These are phyloP conservation scores for Coprinellus aureogranulatus DNA, from an alignment of 768 basidiomycete genomes.

Conservation along the genomic window DNA sequence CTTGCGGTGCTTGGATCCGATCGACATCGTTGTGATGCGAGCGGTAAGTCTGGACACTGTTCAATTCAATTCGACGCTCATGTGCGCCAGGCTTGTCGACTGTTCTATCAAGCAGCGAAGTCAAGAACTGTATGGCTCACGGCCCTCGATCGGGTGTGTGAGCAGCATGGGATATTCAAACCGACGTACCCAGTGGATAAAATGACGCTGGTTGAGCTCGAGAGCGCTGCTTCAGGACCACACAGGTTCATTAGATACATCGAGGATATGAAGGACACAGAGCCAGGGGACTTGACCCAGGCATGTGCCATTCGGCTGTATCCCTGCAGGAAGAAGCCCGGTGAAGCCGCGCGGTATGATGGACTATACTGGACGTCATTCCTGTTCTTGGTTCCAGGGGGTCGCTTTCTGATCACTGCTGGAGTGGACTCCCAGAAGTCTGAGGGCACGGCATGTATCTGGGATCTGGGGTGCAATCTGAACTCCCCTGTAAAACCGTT, in stretches of 20 bases:
- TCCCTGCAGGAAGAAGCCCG: no score
- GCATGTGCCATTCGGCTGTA: no score
- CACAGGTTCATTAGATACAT: background rate
- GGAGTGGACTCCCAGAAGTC: no score
- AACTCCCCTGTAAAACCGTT: background rate
- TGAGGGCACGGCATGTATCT: no score
- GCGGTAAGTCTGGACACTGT: background rate
- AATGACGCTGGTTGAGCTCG: background rate
- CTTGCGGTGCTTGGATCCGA: no score
- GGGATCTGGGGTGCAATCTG: conserved; percentile 24
- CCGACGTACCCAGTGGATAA: background rate
- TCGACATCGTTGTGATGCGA: background rate
- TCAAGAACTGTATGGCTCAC: background rate
- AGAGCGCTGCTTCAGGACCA: background rate
- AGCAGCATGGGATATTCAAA: conserved; percentile 1
- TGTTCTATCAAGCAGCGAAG: background rate
- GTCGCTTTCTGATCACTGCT: no score
- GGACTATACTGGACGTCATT: no score
- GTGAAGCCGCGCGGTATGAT: no score
- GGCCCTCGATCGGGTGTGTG: background rate
- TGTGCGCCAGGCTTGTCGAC: background rate
- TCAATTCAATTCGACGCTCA: background rate
- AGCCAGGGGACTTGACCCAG: no score
- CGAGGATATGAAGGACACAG: background rate
- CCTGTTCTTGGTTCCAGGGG: no score